Conservation (phyloP, 1,139 yeast genomes). For the Pichia sp. region DNA sequence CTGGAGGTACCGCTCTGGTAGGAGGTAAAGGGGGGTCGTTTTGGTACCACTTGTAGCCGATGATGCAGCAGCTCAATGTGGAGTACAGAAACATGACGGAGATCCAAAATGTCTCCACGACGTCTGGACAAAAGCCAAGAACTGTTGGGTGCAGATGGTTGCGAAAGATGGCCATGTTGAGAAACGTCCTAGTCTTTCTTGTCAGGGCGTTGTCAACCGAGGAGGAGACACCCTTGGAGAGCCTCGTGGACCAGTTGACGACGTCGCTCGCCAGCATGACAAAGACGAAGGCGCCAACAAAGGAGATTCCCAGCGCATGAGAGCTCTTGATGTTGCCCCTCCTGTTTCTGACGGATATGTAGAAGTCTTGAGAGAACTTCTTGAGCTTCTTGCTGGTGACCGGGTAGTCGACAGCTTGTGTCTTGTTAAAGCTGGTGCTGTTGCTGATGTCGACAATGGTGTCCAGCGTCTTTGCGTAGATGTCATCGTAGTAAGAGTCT, state of each 20-base stretch:
- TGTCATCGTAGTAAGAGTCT: background rate
- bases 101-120: conserved; percentile 54
- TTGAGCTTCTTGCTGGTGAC: conserved; percentile 19
- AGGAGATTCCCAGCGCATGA: conserved; percentile 45
- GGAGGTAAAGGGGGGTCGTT: conserved; percentile 38
- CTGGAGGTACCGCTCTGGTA: conserved; percentile 44
- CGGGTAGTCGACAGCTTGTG: conserved; percentile 19
- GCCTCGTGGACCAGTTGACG: conserved; percentile 40
- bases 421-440: conserved; percentile 4
- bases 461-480: background rate
- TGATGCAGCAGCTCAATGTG: conserved; percentile 24
- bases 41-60: conserved; percentile 41
- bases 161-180: conserved; percentile 47
- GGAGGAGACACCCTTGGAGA: conserved; percentile 36
- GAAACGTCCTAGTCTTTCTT: conserved; percentile 39
- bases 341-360: conserved; percentile 32
- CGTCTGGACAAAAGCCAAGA: conserved; percentile 51
- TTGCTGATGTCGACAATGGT: conserved; percentile 22
- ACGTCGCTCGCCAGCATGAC: conserved; percentile 40
- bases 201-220: conserved; percentile 34
- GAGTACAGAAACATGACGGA: conserved; percentile 44
- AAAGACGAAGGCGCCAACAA: conserved; percentile 47
- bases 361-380: conserved; percentile 34
- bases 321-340: conserved; percentile 40
- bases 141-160: conserved; percentile 40